Evolutionary conservation across 371 early-diverging fungal species (phyloP).

Genomic region (Syncephalastrum contaminatum): DNA sequence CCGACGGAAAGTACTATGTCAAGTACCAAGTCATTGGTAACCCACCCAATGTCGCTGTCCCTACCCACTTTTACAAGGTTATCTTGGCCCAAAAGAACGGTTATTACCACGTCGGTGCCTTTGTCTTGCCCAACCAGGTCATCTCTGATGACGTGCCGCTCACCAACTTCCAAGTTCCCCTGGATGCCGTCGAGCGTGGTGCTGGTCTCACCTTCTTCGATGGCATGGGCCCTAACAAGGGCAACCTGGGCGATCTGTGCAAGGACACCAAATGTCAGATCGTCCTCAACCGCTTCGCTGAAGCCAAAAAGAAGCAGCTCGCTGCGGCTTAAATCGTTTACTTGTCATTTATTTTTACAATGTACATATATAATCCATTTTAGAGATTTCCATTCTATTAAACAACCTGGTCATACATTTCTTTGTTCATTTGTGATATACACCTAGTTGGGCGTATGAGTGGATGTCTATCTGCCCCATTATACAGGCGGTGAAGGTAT

Average conservation of each 20-base stretch:
- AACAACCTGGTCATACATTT: no score
- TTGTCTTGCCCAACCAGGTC: slow-evolving; percentile 84
- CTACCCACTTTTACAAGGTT: slow-evolving; percentile 93
- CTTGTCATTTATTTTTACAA: no score
- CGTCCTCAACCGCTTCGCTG: slow-evolving; percentile 41
- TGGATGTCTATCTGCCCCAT: no score
- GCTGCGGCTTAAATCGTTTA: slow-evolving; percentile 1
- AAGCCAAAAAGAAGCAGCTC: slow-evolving; percentile 34
- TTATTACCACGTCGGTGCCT: slow-evolving; percentile 63
- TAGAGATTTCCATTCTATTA: no score
- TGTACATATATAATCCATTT: no score
- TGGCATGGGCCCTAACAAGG: slow-evolving; percentile 47
- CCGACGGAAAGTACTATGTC: slow-evolving; percentile 72
- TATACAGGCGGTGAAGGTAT: no score
- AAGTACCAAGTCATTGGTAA: slow-evolving; percentile 89
- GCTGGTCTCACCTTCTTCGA: slow-evolving; percentile 82
- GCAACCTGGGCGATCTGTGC: slow-evolving; percentile 42
- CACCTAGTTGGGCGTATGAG: no score
- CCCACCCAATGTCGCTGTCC: slow-evolving; percentile 88
- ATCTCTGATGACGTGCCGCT: slow-evolving; percentile 70
- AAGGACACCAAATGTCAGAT: slow-evolving; percentile 47
- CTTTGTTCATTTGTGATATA: no score
- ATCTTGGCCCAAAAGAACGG: slow-evolving; percentile 61
- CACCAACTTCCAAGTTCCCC: slow-evolving; percentile 68
- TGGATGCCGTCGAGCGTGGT: slow-evolving; percentile 77